phyloP scores from a whole-genome alignment of 164 flowering plant species.

The Hamamelis virginiana region DNA sequence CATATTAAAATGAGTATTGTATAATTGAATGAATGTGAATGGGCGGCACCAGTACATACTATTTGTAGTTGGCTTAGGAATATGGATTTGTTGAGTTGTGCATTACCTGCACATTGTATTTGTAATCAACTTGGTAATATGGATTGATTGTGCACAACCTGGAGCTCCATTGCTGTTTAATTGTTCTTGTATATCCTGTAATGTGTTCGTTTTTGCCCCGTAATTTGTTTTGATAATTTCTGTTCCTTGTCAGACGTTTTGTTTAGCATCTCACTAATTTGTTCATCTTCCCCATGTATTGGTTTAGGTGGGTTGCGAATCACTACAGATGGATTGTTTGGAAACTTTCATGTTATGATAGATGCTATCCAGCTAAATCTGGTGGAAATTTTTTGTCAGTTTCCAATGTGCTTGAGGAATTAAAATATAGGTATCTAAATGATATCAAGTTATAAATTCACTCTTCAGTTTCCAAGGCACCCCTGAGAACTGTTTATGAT shows the following conservation, averaged over 20 bases:
- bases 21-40: background rate
- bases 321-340: constrained; percentile 98
- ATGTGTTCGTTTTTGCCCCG: too few relatives aligned
- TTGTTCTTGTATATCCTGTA: too few relatives aligned
- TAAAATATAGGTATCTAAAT: constrained; percentile 71
- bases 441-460: constrained; percentile 1
- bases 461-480: background rate
- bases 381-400: constrained; percentile 59
- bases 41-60: background rate
- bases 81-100: background rate
- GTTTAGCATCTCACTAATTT: background rate
- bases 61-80: too few relatives aligned
- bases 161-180: too few relatives aligned
- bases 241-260: background rate
- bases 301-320: constrained; percentile 85
- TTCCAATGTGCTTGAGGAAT: constrained; percentile 84
- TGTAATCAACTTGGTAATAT: too few relatives aligned
- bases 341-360: constrained; percentile 94
- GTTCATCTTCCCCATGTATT: background rate
- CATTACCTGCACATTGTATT: background rate
- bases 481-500: constrained; percentile 5
- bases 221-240: background rate
- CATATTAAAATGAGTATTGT: background rate
- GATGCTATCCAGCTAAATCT: constrained; percentile 54
- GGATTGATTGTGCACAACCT: too few relatives aligned